Percentiles rank a stretch among this genome's conserved stretches.
Conservation (phyloP, 805 yeast genomes). For the Zygoascus ofunaensis region DNA sequence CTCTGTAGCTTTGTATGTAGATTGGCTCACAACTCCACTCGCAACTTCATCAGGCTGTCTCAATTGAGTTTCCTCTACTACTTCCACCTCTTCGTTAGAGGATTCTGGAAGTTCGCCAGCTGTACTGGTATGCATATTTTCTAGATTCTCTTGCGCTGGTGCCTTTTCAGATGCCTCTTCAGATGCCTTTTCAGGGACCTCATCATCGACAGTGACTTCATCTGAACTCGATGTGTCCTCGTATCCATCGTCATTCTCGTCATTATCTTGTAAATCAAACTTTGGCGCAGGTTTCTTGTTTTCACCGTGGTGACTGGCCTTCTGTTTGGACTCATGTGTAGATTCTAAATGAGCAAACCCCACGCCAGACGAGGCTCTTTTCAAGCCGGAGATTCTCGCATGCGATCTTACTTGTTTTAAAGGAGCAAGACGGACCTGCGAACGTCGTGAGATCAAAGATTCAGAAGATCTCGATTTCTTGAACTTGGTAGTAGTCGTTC, state of each 20-base stretch:
- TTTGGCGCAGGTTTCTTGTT: background rate
- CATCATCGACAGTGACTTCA: constrained; percentile 5
- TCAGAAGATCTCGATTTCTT: constrained; percentile 1
- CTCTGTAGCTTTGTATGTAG: too few species aligned
- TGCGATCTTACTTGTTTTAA: constrained; percentile 3
- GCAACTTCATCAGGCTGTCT: too few species aligned
- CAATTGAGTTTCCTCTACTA: background rate
- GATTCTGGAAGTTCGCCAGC: background rate
- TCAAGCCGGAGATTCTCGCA: constrained; percentile 2
- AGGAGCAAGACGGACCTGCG: background rate
- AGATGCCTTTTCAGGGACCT: background rate
- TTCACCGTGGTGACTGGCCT: background rate
- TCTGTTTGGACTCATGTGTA: constrained; percentile 6
- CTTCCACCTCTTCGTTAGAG: background rate
- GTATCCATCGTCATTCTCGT: constrained; percentile 1
- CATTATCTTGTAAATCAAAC: constrained; percentile 1
- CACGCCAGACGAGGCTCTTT: constrained; percentile 1
- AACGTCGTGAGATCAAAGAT: constrained; percentile 3
- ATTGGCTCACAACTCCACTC: too few species aligned
- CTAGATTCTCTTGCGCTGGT: background rate
- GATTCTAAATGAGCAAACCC: constrained; percentile 3
- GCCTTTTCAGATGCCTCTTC: background rate
- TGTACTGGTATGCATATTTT: constrained; percentile 1
- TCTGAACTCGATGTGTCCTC: constrained; percentile 1
- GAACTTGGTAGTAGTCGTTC: background rate